A percentile compares a stretch with the other conserved stretches of the same genome.
Conservation (phyloP, 306 rosid species). For the Sesbania bispinosa region DNA sequence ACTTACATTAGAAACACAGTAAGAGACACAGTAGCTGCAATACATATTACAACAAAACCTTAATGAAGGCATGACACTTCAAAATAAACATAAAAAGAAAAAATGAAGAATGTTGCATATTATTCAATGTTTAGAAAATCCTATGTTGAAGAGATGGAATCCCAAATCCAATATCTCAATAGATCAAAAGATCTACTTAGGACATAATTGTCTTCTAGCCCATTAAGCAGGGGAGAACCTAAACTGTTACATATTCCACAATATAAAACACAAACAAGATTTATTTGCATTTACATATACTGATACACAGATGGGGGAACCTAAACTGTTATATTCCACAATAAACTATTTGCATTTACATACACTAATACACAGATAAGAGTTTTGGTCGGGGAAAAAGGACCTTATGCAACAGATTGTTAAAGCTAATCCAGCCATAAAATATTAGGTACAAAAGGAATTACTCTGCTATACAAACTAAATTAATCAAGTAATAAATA, state of each 20-base stretch:
- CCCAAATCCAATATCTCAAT: background rate
- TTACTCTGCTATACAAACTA: background rate
- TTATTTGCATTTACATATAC: too few species aligned
- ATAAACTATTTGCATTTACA: background rate
- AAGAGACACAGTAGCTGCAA: background rate
- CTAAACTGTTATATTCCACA: background rate
- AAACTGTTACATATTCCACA: too few species aligned
- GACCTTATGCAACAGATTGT: too few species aligned
- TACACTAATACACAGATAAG: background rate
- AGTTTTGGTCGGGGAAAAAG: background rate
- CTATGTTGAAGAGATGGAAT: background rate
- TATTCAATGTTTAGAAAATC: constrained; percentile 6
- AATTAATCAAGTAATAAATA: constrained; percentile 8
- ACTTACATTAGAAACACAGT: background rate
- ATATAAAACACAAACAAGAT: too few species aligned
- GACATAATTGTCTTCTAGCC: too few species aligned
- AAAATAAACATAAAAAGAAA: background rate
- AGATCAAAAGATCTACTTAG: background rate
- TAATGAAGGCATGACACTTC: constrained; percentile 13
- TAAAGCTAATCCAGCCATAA: too few species aligned
- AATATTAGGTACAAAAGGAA: background rate
- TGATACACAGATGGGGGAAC: too few species aligned
- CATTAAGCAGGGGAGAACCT: too few species aligned
- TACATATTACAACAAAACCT: constrained; percentile 6
- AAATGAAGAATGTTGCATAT: background rate